Conservation (phyloP, 768 basidiomycete genomes). For the Boletus pseudopeckii region DNA sequence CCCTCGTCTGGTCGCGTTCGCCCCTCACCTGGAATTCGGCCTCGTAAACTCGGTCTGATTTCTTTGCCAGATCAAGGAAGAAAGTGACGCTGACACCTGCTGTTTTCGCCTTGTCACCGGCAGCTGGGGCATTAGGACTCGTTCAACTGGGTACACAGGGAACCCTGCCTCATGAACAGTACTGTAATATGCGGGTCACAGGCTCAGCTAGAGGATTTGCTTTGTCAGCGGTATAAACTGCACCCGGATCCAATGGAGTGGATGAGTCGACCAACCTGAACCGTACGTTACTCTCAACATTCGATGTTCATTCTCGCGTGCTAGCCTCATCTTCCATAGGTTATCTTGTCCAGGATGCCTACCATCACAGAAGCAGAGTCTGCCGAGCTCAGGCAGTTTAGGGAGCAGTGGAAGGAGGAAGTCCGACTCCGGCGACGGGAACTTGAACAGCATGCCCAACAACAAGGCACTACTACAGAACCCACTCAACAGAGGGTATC, state of each 20-base stretch:
- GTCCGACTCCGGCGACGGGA: conserved; percentile 39
- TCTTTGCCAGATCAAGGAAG: conserved; percentile 22
- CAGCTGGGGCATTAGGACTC: too few species aligned
- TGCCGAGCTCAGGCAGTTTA: conserved; percentile 64
- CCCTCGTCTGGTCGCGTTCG: too few species aligned
- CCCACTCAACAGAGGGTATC: background rate
- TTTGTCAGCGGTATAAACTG: conserved; percentile 9
- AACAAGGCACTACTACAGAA: background rate
- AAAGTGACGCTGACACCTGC: too few species aligned
- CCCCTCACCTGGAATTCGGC: conserved; percentile 62
- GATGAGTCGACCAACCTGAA: background rate
- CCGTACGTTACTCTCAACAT: background rate
- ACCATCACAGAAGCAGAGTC: conserved; percentile 39
- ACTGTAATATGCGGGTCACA: too few species aligned
- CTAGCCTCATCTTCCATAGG: background rate
- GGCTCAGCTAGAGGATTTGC: too few species aligned
- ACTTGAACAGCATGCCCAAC: conserved; percentile 10
- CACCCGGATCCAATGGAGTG: background rate
- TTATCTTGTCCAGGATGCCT: background rate
- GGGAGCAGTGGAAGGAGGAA: conserved; percentile 72
- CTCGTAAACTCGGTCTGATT: conserved; percentile 56
- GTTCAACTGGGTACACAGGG: background rate
- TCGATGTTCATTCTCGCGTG: background rate
- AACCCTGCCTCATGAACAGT: too few species aligned
- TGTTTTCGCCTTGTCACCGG: background rate